Percentiles rank a stretch among this genome's conserved stretches.
Conservation (phyloP, 1,284 basidiomycete species). For the Cryptococcus maquisensis region DNA sequence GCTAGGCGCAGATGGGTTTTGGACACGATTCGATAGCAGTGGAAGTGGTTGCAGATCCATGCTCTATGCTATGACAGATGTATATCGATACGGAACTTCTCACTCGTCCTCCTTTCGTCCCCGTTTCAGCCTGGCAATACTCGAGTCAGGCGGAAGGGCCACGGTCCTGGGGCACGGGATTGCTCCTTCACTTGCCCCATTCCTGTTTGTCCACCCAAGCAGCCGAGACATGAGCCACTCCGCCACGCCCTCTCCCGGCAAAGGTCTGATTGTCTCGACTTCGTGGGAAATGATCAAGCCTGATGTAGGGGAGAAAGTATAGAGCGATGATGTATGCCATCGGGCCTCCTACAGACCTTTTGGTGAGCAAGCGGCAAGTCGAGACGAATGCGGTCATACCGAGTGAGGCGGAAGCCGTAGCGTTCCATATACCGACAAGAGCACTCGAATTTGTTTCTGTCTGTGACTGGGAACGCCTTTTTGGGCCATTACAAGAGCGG, state of each 20-base stretch:
- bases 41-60: too few species aligned
- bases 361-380: background rate
- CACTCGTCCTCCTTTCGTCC: background rate
- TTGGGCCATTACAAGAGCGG: constrained; percentile 11
- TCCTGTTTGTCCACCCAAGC: constrained; percentile 32
- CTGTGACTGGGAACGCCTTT: constrained; percentile 27
- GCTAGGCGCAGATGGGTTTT: too few species aligned
- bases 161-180: constrained; percentile 23
- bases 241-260: constrained; percentile 47
- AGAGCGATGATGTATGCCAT: constrained; percentile 48
- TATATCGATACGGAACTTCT: too few species aligned
- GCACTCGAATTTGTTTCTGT: constrained; percentile 42
- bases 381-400: constrained; percentile 14
- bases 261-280: constrained; percentile 48
- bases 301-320: constrained; percentile 48
- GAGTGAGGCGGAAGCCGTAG: constrained; percentile 42
- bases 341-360: constrained; percentile 20
- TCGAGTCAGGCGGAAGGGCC: constrained; percentile 6
- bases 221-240: constrained; percentile 44
- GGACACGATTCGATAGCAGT: too few species aligned
- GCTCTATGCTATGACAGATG: too few species aligned
- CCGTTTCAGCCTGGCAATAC: constrained; percentile 7
- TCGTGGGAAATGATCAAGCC: constrained; percentile 46
- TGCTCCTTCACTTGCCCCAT: constrained; percentile 13
- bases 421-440: constrained; percentile 35